Evolutionary conservation across 1,284 basidiomycete genomes (phyloP), one percentile per base, ranked within the genome.

Genomic region (Cutaneotrichosporon dermatis): DNA sequence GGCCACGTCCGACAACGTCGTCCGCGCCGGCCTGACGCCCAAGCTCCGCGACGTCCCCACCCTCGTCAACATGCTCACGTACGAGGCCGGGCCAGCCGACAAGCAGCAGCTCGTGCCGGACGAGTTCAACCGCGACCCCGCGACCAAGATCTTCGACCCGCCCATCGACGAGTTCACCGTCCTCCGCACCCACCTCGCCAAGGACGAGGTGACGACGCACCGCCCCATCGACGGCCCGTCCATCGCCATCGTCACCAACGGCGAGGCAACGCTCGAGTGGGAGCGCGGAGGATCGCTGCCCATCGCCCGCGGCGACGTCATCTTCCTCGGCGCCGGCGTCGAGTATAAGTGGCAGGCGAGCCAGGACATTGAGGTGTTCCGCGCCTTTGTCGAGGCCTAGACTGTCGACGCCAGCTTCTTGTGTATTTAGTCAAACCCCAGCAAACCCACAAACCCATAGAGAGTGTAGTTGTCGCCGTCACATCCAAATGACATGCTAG

Each of bases 1-100:
- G 93, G 93, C 93, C 34, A 94, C 92, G 57, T 95, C 92, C 60
- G 95, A 99, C 80, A 99, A 99, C 76, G 96, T 99, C 74, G 96
- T 99, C 59, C 89, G 96, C 51, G 96, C 96, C 2, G 96, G 96
- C 15, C 85, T 99, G 45, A 99, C 96, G 0, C 95, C 96, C 10
- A 99, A 99, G 79, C 83, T 90, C 25, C 86, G 95, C 60, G 96
- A 99, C 75, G 87, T 97, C 16, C 85, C 88, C 3, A 97, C 94
- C 65, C 85, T 99, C 53, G 82, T 97, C 60, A 81, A 85, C 4
- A 90, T 91, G 74, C 84, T 99, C 62, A 98, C 93, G 8, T 99
- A 98, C 78, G 82, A 80, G 54, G 83, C 89, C 11, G 85, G 86
- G 2, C 82, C 84, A 6, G 83, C 87, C 16, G 79, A 82, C 10